Conservation (phyloP, 345 rosid genomes). For the Eutrema heterophyllum region DNA sequence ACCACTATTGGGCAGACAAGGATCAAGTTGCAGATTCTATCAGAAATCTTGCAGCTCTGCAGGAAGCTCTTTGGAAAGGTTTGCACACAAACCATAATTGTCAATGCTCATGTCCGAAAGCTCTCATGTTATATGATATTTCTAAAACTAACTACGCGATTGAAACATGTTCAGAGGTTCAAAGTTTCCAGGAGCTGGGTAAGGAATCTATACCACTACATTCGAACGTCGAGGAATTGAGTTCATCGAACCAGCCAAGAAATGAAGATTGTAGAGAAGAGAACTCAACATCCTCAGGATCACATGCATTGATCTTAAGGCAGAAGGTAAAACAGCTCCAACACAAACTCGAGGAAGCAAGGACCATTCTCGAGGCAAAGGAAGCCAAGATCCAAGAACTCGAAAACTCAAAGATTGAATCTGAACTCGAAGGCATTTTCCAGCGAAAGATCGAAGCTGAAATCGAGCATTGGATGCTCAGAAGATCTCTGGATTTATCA, state of each 20-base stretch:
- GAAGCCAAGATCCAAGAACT: constrained; percentile 56
- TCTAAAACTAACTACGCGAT: constrained; percentile 4
- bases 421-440: constrained; percentile 58
- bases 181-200: constrained; percentile 48
- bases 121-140: background rate
- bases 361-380: constrained; percentile 38
- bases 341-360: constrained; percentile 45
- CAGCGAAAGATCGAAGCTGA: constrained; percentile 70
- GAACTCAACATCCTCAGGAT: constrained; percentile 36
- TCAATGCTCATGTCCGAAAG: background rate
- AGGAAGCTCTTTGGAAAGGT: constrained; percentile 76
- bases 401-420: constrained; percentile 50
- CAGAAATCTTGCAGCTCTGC: constrained; percentile 48
- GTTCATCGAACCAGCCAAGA: constrained; percentile 35
- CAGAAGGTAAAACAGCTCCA: constrained; percentile 45
- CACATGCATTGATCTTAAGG: constrained; percentile 39
- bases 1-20: constrained; percentile 29
- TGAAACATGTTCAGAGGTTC: constrained; percentile 47
- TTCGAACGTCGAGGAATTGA: constrained; percentile 23
- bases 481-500: constrained; percentile 33
- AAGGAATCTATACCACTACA: constrained; percentile 34
- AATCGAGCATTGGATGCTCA: constrained; percentile 53
- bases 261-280: constrained; percentile 16
- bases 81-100: background rate
- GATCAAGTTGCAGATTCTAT: constrained; percentile 62